Evolutionary conservation across 768 basidiomycete genomes (phyloP), one percentile per base, ranked within the genome.

Genomic region (Boletus patriciae): DNA sequence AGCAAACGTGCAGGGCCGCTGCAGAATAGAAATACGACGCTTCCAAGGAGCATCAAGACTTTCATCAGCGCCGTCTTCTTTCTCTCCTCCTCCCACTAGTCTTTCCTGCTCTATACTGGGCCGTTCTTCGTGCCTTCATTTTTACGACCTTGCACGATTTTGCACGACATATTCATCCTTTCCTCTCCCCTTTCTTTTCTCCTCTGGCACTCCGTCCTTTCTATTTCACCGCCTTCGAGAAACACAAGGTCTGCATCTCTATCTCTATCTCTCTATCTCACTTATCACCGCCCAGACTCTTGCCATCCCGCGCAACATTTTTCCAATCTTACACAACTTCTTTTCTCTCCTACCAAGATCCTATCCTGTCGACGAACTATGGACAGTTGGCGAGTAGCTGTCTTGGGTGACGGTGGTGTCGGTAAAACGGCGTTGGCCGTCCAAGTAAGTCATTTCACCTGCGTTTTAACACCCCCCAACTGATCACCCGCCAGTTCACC

Each of bases 341-440:
- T 54, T 48, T 58, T 54, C 55, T 63, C 62, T 56, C 62, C 65
- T 51, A 21, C 48, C 57, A 47, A 54, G 52, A 54, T 58, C 58
- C 44, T 49, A 46, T 61, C 44, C 50, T 46, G 36, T 50, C 46
- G 56, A 55, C 60, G 47, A 80, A 77, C 80, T 74, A 93, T 94
- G 92, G 92, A 94, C 79, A 88, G 87, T 73, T 94, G 92, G 92
- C 88, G 93, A 80, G 89, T 97, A 65, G 93, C 94, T 60, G 92
- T 97, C 63, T 83, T 97, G 57, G 94, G 94, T 62, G 94, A 98
- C 77, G 94, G 94, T 76, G 94, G 94, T 77, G 94, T 98, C 46
- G 94, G 94, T 55, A 98, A 98, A 81, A 97, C 94, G 57, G 94
- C 94, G 38, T 75, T 98, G 67, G 94, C 94, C 62, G 94, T 97